These are phyloP conservation scores for Alternaria rosae DNA, from an alignment of 2,329 filamentous ascomycete genomes.

Conservation along the genomic window DNA sequence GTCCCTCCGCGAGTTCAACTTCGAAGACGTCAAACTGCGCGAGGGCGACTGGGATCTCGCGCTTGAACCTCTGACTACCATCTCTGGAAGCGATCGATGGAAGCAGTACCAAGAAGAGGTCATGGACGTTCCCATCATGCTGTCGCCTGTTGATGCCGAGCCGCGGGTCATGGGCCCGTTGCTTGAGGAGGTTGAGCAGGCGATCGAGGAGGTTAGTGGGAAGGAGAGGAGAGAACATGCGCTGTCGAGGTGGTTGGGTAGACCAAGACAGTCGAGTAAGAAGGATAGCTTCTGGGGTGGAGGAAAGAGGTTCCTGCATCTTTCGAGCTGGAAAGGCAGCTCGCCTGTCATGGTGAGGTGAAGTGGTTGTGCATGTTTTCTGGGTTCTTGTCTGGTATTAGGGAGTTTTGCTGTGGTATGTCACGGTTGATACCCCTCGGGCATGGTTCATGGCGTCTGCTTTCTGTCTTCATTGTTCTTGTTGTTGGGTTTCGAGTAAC, in stretches of 20 bases:
- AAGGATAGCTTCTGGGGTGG: conserved; percentile 49
- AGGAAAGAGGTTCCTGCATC: conserved; percentile 19
- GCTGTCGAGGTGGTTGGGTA: conserved; percentile 44
- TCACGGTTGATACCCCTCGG: conserved; percentile 1
- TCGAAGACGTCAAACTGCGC: conserved; percentile 76
- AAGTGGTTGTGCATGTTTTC: neutral
- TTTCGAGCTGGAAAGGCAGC: conserved; percentile 9
- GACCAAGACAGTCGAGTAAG: conserved; percentile 23
- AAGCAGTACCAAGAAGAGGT: conserved; percentile 52
- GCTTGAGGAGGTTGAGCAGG: conserved; percentile 41
- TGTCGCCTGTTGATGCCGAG: conserved; percentile 43
- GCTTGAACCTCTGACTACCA: conserved; percentile 71
- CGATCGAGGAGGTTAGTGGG: conserved; percentile 33
- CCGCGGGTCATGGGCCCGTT: conserved; percentile 47
- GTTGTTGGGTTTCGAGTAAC: neutral
- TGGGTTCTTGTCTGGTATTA: neutral
- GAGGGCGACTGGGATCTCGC: conserved; percentile 83
- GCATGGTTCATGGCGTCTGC: neutral
- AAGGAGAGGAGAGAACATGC: conserved; percentile 30
- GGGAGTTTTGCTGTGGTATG: neutral
- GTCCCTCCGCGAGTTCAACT: conserved; percentile 78
- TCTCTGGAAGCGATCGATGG: conserved; percentile 51
- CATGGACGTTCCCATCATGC: conserved; percentile 52
- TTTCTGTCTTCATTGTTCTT: neutral
- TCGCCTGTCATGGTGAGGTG: conserved; percentile 8